Evolutionary conservation across 2,329 filamentous ascomycete genomes (phyloP), one percentile per base, ranked within the genome.

Genomic region (Colletotrichum filicis): DNA sequence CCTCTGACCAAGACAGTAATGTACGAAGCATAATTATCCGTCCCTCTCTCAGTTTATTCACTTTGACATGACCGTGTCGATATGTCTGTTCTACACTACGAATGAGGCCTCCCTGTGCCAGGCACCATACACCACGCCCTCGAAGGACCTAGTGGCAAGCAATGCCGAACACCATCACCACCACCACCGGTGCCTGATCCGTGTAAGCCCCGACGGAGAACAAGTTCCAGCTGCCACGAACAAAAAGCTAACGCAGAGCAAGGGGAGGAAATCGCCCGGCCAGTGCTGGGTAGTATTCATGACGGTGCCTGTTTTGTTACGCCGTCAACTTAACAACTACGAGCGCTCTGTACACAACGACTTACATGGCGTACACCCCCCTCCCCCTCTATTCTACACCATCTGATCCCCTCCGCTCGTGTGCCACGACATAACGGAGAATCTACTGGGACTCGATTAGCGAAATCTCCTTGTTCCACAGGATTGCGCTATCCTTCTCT

Each of bases 391-490:
- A 19, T 42, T 19, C 7, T 49, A n/a, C 19, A 49, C 19, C 19
- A 4, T 49, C 42, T 49, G 42, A 11, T 22, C 42, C 42, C 19
- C 37, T 12, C 19, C 16, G 19, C 19, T 11, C 42, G 19, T 49
- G 53, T 56, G 59, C 59, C 66, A 72, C 66, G 19, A 12, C 69
- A 69, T 69, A 56, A 26, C 61, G 35, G 42, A 58, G 42, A 53
- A 61, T 66, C 71, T 61, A 66, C 60, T 71, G 46, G 61, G 57
- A 71, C 67, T 35, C 59, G 71, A 73, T 73, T 71, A 73, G 67
- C 71, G 71, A 71, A 59, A 30, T 9, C 42, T 32, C 5, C 32
- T 66, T 12, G 26, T 30, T 53, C 49, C 52, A 24, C 26, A 28
- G 58, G 11, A 35, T n/a, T 53, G 66, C 2, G 19, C 11, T n/a